Conservation (phyloP, 2,329 filamentous ascomycete genomes). For the Diaporthe caulivora region DNA sequence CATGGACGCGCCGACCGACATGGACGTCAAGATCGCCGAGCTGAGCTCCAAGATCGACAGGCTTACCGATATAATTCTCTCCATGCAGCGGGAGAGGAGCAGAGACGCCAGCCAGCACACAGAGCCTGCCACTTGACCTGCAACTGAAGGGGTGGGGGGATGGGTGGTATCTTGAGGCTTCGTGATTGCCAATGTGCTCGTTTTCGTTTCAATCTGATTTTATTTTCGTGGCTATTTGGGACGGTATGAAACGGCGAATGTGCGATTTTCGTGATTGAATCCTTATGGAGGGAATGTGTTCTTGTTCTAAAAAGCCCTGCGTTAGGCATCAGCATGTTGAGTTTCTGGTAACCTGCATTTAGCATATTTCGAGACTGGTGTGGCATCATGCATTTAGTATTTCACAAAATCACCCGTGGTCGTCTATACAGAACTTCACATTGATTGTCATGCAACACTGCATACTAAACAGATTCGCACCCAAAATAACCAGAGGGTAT, state of each 20-base stretch:
- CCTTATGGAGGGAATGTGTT: neutral
- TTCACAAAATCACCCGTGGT: neutral
- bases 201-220: neutral
- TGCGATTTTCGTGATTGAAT: neutral
- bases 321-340: neutral
- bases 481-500: no score
- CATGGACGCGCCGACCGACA: conserved; percentile 50
- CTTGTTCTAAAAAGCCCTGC: neutral
- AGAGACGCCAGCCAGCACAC: conserved; percentile 16
- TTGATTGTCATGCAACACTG: neutral
- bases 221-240: neutral
- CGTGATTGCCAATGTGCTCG: neutral
- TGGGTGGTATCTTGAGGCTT: neutral
- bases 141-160: neutral
- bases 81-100: conserved; percentile 39
- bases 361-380: conserved; percentile 12
- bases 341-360: neutral
- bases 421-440: neutral
- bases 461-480: neutral
- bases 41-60: conserved; percentile 39
- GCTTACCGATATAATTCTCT: conserved; percentile 38
- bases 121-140: conserved; percentile 4
- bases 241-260: neutral
- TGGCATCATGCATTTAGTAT: conserved; percentile 4
- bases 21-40: conserved; percentile 42